These are phyloP conservation scores for Plasmodium fragile DNA, from an alignment of 169 alveolate species.

Conservation along the genomic window DNA sequence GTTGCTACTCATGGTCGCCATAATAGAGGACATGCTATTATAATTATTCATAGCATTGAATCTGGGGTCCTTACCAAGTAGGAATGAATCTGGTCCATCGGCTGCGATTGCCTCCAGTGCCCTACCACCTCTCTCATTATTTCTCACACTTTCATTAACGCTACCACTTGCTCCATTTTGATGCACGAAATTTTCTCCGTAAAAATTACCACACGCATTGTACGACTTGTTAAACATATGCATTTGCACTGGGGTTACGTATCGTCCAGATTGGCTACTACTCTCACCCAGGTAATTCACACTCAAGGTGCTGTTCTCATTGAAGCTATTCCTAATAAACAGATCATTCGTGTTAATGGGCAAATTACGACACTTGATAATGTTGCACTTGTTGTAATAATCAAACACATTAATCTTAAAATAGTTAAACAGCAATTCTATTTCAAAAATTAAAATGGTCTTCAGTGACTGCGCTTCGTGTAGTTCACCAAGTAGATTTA, in stretches of 20 bases:
- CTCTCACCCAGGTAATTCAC: constrained; percentile 29
- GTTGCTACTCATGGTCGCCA: constrained; percentile 2
- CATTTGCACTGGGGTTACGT: not conserved
- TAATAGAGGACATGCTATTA: not conserved
- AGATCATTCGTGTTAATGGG: constrained; percentile 69
- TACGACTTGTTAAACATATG: constrained; percentile 29
- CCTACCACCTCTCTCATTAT: constrained; percentile 15
- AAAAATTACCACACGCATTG: constrained; percentile 33
- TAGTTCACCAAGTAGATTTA: constrained; percentile 90
- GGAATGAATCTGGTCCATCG: not conserved
- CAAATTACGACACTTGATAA: constrained; percentile 54
- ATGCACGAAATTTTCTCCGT: constrained; percentile 51
- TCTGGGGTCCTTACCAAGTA: constrained; percentile 41
- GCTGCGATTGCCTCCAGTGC: not conserved
- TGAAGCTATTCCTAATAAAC: constrained; percentile 35
- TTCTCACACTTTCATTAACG: not conserved
- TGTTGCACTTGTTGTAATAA: constrained; percentile 76
- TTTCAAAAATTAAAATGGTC: constrained; percentile 89
- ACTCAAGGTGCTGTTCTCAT: not conserved
- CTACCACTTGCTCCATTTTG: not conserved
- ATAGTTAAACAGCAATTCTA: constrained; percentile 87
- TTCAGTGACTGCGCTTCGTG: constrained; percentile 87
- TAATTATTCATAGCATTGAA: constrained; percentile 36
- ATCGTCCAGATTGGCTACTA: not conserved
- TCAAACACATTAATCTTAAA: constrained; percentile 82